phyloP scores from a whole-genome alignment of 257 asterid species.

The Euphrasia confusa region DNA sequence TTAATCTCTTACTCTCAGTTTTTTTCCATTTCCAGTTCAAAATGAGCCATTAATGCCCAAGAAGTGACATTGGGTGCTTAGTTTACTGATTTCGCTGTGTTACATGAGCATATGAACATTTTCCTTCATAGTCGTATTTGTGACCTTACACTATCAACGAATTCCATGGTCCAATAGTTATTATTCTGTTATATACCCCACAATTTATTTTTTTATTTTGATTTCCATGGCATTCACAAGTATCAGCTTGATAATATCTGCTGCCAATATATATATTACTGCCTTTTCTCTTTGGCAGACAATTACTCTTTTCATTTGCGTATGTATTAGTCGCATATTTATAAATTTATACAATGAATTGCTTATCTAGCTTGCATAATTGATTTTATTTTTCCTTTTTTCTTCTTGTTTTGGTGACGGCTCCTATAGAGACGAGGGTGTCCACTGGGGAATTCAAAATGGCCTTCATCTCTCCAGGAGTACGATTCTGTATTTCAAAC shows the following conservation, averaged over 20 bases:
- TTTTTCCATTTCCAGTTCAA: too few species aligned
- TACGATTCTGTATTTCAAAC: slow-evolving; percentile 79
- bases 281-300: slow-evolving; percentile 16
- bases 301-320: slow-evolving; percentile 8
- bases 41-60: too few species aligned
- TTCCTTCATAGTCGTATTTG: too few species aligned
- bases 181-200: not conserved
- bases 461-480: slow-evolving; percentile 97
- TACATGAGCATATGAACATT: too few species aligned
- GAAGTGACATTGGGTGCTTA: too few species aligned
- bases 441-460: slow-evolving; percentile 45
- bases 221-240: not conserved
- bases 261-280: too few species aligned
- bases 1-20: too few species aligned
- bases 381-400: not conserved
- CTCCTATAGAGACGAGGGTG: slow-evolving; percentile 83
- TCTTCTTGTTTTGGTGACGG: not conserved
- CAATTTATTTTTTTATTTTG: not conserved
- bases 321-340: not conserved
- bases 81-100: too few species aligned
- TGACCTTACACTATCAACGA: too few species aligned
- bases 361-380: slow-evolving; percentile 1
- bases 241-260: too few species aligned
- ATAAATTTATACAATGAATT: slow-evolving; percentile 15
- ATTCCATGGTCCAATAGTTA: too few species aligned